Evolutionary conservation across 345 rosid species (phyloP), one percentile per base, ranked within the genome.

Genomic region (Cardamine occulta): DNA sequence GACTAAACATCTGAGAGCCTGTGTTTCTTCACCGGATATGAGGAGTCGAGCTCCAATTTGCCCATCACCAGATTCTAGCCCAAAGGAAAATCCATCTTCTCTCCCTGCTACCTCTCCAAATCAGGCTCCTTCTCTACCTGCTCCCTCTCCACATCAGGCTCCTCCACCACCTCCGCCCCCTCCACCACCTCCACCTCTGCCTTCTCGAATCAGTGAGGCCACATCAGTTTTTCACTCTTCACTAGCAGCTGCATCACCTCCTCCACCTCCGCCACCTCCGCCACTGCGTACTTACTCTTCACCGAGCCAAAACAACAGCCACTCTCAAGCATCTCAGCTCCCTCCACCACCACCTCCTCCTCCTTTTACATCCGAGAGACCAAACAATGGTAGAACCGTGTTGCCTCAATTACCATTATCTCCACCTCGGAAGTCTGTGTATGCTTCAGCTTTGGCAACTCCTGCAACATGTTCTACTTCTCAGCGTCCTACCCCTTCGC

Each of bases 11-110:
- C 66, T 65, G 51, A 72, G 79, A 68, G 70, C 78, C 26, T 45
- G 72, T 54, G 76, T 66, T 63, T 80, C 83, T 79, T 69, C 68
- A 31, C 76, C 78, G 2, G 87, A 80, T 73, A 78, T 75, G 58
- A 68, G 74, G 53, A 72, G 68, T 66, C 78, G 84, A 47, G 78
- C 90, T 68, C 78, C 86, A 7, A 67, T 67, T 48, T 72, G 51
- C 47, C 45, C 70, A 67, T 66, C 85, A 61, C 81, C 84, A 58
- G 71, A 78, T 51, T 49, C 72, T 61, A 73, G 64, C 62, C 58
- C 62, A 2, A 78, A 81, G 66, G 77, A 79, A 75, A 66, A 47
- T 29, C 76, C 55, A 37, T 72, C 77, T 58, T 61, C 83, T 65
- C 62, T 66, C 39, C 77, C 81, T 67, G 28, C 81, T 11, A 49